These are phyloP conservation scores for Monosporozyma solicola DNA, from an alignment of 805 yeast species.

Conservation along the genomic window DNA sequence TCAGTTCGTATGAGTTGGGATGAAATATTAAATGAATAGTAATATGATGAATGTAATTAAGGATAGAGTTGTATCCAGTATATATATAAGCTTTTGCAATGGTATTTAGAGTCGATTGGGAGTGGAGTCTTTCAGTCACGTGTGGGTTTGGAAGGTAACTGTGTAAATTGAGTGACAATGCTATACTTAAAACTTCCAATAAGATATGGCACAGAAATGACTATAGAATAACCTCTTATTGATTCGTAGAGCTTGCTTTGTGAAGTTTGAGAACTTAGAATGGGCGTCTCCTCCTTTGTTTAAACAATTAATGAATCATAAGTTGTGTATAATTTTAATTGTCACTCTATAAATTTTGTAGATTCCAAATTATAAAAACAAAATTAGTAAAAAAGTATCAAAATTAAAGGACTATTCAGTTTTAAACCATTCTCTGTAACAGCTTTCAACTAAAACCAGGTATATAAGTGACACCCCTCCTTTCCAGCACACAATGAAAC, in stretches of 20 bases:
- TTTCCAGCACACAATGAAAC: constrained; percentile 35
- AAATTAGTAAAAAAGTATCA: not conserved
- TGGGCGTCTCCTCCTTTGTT: too few relatives aligned
- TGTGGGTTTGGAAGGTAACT: not conserved
- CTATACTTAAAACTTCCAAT: too few relatives aligned
- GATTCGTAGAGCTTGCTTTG: not conserved
- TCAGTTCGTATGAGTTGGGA: not conserved
- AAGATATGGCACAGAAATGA: not conserved
- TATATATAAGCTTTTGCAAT: not conserved
- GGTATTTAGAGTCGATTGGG: not conserved
- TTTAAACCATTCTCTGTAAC: not conserved
- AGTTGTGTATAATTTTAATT: not conserved
- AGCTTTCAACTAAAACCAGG: too few relatives aligned
- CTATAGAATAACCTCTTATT: not conserved
- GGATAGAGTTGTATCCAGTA: not conserved
- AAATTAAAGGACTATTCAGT: not conserved
- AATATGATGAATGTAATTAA: not conserved
- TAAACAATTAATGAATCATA: not conserved
- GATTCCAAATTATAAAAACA: not conserved
- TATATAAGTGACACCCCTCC: not conserved
- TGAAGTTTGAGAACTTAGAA: not conserved
- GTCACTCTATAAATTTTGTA: not conserved
- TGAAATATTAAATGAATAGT: too few relatives aligned
- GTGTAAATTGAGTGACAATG: not conserved
- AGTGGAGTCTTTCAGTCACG: not conserved